Conservation (phyloP, 1,284 basidiomycete species). For the Ceratobasidium sp. region DNA sequence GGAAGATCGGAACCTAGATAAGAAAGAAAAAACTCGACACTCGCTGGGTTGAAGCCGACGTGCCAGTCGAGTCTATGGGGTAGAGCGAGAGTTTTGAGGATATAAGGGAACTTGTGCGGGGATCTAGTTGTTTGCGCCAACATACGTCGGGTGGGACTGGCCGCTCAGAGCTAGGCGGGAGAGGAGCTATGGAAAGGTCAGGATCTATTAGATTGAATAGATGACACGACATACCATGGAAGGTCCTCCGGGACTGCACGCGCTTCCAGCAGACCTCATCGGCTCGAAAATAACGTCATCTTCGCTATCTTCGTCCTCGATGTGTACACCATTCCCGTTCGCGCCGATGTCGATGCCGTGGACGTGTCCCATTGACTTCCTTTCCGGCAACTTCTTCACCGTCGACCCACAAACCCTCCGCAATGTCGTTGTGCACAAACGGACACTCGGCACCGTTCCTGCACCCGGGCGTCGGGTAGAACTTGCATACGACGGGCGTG, state of each 20-base stretch:
- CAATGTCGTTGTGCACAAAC: slow-evolving; percentile 28
- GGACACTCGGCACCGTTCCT: slow-evolving; percentile 41
- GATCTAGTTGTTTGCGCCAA: background rate
- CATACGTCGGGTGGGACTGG: slow-evolving; percentile 6
- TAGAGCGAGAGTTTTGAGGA: background rate
- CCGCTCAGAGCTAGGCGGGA: slow-evolving; percentile 37
- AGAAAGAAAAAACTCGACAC: background rate
- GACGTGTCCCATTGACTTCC: background rate
- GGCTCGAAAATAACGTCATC: slow-evolving; percentile 45
- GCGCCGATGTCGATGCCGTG: slow-evolving; percentile 10
- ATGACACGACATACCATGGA: slow-evolving; percentile 11
- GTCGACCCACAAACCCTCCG: slow-evolving; percentile 8
- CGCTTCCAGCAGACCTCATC: slow-evolving; percentile 29
- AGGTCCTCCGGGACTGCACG: slow-evolving; percentile 4
- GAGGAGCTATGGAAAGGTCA: slow-evolving; percentile 13
- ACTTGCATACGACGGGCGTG: slow-evolving; percentile 37
- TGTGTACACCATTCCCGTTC: background rate
- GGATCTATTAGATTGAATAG: background rate
- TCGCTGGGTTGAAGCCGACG: background rate
- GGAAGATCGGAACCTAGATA: background rate
- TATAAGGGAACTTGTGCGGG: background rate
- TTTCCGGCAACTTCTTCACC: background rate
- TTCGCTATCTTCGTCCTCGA: slow-evolving; percentile 40
- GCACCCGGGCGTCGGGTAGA: slow-evolving; percentile 40
- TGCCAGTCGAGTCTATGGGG: background rate